Percentiles rank a stretch among this genome's conserved stretches.
Evolutionary conservation across 148 eudicot genomes (phyloP).

Genomic region (Diospyros lotus): DNA sequence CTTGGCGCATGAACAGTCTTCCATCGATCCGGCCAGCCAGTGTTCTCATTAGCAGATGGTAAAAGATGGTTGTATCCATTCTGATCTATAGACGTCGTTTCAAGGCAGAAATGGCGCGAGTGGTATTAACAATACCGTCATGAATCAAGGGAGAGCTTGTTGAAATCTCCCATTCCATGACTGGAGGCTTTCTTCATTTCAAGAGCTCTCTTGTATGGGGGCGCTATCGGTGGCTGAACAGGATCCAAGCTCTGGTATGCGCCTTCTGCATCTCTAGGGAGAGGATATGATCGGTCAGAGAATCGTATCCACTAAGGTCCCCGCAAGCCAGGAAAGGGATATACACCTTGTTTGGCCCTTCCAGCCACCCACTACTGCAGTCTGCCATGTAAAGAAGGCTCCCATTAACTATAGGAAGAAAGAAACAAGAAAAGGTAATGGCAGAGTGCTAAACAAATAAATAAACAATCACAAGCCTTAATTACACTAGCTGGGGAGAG

Average conservation of each 20-base stretch:
- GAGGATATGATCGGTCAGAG: constrained; percentile 92
- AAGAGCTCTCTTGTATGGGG: constrained; percentile 92
- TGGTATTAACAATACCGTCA: constrained; percentile 8
- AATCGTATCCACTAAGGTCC: constrained; percentile 90
- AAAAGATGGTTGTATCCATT: too few relatives aligned
- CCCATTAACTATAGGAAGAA: not conserved
- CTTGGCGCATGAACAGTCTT: not conserved
- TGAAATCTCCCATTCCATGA: constrained; percentile 50
- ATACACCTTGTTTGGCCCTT: constrained; percentile 76
- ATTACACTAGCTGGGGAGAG: too few relatives aligned
- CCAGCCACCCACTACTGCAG: constrained; percentile 96
- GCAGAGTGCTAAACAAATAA: not conserved
- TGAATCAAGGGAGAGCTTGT: constrained; percentile 53
- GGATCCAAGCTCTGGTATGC: constrained; percentile 85
- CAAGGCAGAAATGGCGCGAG: too few relatives aligned
- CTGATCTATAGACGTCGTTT: too few relatives aligned
- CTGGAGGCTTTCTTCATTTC: constrained; percentile 90
- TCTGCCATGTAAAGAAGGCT: constrained; percentile 37
- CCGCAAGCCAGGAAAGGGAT: constrained; percentile 99
- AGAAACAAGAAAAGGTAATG: not conserved
- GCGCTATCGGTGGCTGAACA: constrained; percentile 94
- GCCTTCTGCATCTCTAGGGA: constrained; percentile 70
- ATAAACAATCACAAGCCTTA: too few relatives aligned
- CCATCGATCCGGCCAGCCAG: not conserved
- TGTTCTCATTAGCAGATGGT: not conserved